Base-by-base conservation (phyloP, 257 asterid genomes). In the Solanum habrochaites region DNA sequence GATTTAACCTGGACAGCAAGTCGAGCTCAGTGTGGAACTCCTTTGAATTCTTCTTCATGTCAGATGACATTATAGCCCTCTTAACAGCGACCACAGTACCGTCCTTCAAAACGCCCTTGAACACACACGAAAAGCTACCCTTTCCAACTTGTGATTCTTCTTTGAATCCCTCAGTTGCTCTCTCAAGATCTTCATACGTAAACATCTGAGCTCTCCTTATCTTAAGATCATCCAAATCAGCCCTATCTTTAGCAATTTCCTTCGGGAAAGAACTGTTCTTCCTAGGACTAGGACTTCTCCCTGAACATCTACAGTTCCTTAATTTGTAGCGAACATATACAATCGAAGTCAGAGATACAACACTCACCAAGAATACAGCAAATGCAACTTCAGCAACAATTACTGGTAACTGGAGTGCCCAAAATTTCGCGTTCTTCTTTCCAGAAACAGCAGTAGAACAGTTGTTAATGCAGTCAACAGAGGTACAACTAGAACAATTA, bases 71-170 rank as follows among this genome's bases (percentile, higher is more conserved):
- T 12, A 95, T 93, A 1, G 99, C 95, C 89, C 96, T 86, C 88
- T 96, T 96, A 16, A 96, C 99, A 0, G 99, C 98, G 35, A 95
- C 98, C 37, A 62, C 85, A 2, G 98, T 93, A 15, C 99, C 98
- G 67, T 96, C 96, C 85, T 92, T 95, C 85, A 96, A 85, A 2
- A 96, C 92, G 1, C 99, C 99, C 89, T 93, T 94, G 86, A 94
- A 96, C 18, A 96, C 99, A 52, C 98, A 93, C 2, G 99, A 95
- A 83, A 96, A 96, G 49, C 98, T 96, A 67, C 99, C 99, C 87
- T 93, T 94, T 58, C 99, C 99, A 11, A 96, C 96, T 9, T 93
- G 89, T 0, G 98, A 90, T 87, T 95, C 98, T 73, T 96, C 97
- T 85, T 94, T 92, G 83, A 96, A 96, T 18, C 98, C 95, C 1